Conservation (phyloP, 208 protist genomes). For the Wallacemonas sp. region DNA sequence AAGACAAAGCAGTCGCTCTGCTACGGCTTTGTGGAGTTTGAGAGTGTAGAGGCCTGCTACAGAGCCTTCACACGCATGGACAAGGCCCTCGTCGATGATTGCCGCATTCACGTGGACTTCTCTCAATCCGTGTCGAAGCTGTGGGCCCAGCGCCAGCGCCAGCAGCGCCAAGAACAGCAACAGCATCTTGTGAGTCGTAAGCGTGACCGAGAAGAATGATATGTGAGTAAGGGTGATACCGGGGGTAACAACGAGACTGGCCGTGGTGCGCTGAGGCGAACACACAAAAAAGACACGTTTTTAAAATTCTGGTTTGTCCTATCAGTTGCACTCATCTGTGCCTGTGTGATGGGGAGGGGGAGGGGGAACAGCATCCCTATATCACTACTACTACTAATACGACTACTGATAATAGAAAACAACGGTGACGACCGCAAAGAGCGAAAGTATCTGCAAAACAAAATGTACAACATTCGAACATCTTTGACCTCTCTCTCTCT, state of each 20-base stretch:
- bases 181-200: neutral
- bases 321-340: too few relatives aligned
- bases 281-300: too few relatives aligned
- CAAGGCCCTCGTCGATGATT: constrained; percentile 98
- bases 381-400: neutral
- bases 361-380: too few relatives aligned
- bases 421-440: neutral
- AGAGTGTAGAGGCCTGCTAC: constrained; percentile 85
- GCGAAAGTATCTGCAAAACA: neutral
- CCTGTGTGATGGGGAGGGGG: too few relatives aligned
- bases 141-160: constrained; percentile 62
- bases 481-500: neutral
- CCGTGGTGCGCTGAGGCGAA: too few relatives aligned
- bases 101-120: constrained; percentile 98
- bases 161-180: constrained; percentile 26
- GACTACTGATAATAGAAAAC: neutral
- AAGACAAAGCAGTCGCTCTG: constrained; percentile 86
- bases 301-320: too few relatives aligned
- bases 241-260: too few relatives aligned
- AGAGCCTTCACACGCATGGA: constrained; percentile 97
- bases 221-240: too few relatives aligned
- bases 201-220: constrained; percentile 12
- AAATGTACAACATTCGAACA: neutral
- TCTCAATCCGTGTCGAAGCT: constrained; percentile 95
- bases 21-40: constrained; percentile 99